These are phyloP conservation scores for Nissolia schottii DNA, from an alignment of 306 rosid species.

Conservation along the genomic window DNA sequence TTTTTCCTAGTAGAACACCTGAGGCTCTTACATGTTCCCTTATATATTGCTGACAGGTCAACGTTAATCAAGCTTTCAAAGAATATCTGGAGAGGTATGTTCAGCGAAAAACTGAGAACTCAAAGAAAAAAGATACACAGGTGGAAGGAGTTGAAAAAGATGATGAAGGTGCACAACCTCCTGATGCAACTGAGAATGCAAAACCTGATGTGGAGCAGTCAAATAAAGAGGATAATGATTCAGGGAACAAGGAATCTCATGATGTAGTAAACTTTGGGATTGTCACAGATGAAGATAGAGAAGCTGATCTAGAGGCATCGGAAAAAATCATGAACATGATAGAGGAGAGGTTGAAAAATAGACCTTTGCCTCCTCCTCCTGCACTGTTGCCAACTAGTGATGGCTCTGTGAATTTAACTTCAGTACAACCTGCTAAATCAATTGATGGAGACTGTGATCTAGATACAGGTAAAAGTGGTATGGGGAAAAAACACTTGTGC, in stretches of 20 bases:
- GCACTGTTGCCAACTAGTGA: conserved; percentile 47
- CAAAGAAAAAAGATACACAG: conserved; percentile 60
- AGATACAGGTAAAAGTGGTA: conserved; percentile 61
- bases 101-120: conserved; percentile 56
- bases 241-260: conserved; percentile 56
- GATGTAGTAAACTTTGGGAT: conserved; percentile 60
- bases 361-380: conserved; percentile 83
- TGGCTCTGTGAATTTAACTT: conserved; percentile 42
- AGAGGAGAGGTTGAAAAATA: conserved; percentile 85
- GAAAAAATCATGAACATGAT: conserved; percentile 70
- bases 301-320: conserved; percentile 60
- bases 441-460: conserved; percentile 74
- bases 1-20: too few species aligned
- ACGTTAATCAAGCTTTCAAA: conserved; percentile 67
- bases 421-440: conserved; percentile 53
- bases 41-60: conserved; percentile 48
- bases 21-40: conserved; percentile 15
- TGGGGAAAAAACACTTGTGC: conserved; percentile 25
- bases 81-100: conserved; percentile 66
- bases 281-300: conserved; percentile 85
- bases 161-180: conserved; percentile 38
- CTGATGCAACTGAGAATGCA: conserved; percentile 42
- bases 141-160: conserved; percentile 47
- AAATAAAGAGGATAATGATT: conserved; percentile 57
- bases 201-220: conserved; percentile 44